phyloP scores from a whole-genome alignment of 2,329 filamentous ascomycete genomes.

The Chrysoporthe austroafricana region DNA sequence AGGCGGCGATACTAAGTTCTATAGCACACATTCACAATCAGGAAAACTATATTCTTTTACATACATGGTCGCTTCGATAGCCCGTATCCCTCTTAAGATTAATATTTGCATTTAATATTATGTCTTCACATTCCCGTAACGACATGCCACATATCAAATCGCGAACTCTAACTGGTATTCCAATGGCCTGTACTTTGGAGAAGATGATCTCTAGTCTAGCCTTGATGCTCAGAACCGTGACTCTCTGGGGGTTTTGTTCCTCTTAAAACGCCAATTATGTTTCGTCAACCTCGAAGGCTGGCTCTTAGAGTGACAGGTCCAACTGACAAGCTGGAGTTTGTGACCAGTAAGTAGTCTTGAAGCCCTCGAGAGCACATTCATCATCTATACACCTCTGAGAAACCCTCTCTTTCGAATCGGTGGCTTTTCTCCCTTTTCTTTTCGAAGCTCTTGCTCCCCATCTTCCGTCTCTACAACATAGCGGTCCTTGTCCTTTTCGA shows the following conservation, averaged over 20 bases:
- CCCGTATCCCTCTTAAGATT: no score
- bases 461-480: slow-evolving; percentile 35
- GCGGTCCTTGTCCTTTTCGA: slow-evolving; percentile 34
- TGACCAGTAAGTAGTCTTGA: not conserved
- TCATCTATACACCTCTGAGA: slow-evolving; percentile 35
- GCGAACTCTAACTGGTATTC: not conserved
- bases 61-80: not conserved
- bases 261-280: not conserved
- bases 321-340: no score
- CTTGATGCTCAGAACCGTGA: not conserved
- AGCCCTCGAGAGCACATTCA: not conserved
- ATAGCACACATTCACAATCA: not conserved
- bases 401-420: slow-evolving; percentile 39
- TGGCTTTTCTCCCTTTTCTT: slow-evolving; percentile 36
- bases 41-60: not conserved
- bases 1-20: not conserved
- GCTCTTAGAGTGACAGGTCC: not conserved
- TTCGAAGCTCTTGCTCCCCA: slow-evolving; percentile 35
- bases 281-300: not conserved
- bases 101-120: not conserved
- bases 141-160: not conserved
- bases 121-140: not conserved
- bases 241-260: not conserved
- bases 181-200: not conserved
- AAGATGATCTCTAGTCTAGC: not conserved